Base-by-base conservation (phyloP, 2,329 filamentous ascomycete genomes). In the Akanthomyces uredinophilus region DNA sequence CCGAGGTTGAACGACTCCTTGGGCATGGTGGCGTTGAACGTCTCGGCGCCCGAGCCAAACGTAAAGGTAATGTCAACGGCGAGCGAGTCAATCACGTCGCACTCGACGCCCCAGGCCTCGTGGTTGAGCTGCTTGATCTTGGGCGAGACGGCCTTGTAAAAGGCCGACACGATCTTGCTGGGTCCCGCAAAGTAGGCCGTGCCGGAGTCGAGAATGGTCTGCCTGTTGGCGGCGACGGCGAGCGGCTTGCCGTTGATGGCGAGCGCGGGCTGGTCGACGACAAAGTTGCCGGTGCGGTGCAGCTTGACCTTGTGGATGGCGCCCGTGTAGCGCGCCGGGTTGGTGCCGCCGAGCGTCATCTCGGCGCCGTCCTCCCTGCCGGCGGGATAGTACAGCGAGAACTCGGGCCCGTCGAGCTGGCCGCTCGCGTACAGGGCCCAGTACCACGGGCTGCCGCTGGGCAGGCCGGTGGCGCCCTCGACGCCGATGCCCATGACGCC, bases 21-120 rank as follows among this genome's bases (percentile, higher is more conserved):
- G 2, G 70, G 69, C 39, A 76, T 64, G 4, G 69, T 73, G 13
- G 72, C 59, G 29, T 73, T 73, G 20, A 71, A 52, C 2, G 64
- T 37, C 22, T 64, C 53, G 10, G 63, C 55, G 2, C 59, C 63
- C 7, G 63, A 60, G 39, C 73, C 73, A 10, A 75, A 51, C 4
- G 67, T 68, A 53, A 75, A 72, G 1, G 66, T 70, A 13, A 76
- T 60, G 11, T 74, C 68, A 7, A 66, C 67, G 2, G 67, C 68
- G 0, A 70, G 64, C 18, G 60, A 56, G 11, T 73, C 70, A 27
- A 75, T 57, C 4, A 67, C 63, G 8, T 67, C 65, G 64, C 73
- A 76, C 3, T 68, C 63, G 1, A 70, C 72, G 13, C 74, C 74
- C 74, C 73, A 76, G 1, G 68, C 66, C 0, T 73, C 74, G 10